Evolutionary conservation across 2,329 filamentous ascomycete genomes (phyloP), one percentile per base, ranked within the genome.

Genomic region (Ophiostoma quercus): DNA sequence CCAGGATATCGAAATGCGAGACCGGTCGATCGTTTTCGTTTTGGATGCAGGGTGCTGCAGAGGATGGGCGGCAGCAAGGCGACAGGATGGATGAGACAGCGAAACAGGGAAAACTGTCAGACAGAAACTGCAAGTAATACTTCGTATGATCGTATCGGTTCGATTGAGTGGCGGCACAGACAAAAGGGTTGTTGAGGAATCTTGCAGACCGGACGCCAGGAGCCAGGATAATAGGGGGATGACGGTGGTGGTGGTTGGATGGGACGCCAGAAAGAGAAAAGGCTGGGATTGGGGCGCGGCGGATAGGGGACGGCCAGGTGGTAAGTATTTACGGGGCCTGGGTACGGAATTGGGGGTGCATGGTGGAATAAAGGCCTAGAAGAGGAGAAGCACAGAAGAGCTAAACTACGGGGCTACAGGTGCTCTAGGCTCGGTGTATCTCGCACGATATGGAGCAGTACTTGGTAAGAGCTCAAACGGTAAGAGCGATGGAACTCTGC

Each of bases 231-330:
- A 71, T 69, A 69, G 68, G 70, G 69, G 68, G 65, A 51, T 57
- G 70, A 41, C 43, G 67, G 41, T 66, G 54, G 68, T 71, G 66
- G 68, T 71, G 57, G 70, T 63, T 71, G 68, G 70, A 69, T 41
- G 67, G 25, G 67, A 66, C 70, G 65, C 63, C 41, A 68, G 65
- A 67, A 71, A 68, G 37, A 63, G 57, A 37, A 69, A 68, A 68
- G 70, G 70, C 70, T 71, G 70, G 70, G 70, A 57, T 67, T 39
- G 60, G 60, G 63, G 43, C 60, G 32, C 34, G 60, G 11, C 32
- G n/a, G 34, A 37, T 54, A 37, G 25, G 37, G 16, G 65, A 54
- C 47, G 22, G 39, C 39, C 39, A 41, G 39, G 39, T 41, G 39
- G 39, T 41, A 41, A 41, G 39, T 41, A 41, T 41, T 41, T 41